Percentiles rank a stretch among this genome's conserved stretches.
phyloP scores from a whole-genome alignment of 1,284 basidiomycete genomes.

The Ceratobasidium sp. region DNA sequence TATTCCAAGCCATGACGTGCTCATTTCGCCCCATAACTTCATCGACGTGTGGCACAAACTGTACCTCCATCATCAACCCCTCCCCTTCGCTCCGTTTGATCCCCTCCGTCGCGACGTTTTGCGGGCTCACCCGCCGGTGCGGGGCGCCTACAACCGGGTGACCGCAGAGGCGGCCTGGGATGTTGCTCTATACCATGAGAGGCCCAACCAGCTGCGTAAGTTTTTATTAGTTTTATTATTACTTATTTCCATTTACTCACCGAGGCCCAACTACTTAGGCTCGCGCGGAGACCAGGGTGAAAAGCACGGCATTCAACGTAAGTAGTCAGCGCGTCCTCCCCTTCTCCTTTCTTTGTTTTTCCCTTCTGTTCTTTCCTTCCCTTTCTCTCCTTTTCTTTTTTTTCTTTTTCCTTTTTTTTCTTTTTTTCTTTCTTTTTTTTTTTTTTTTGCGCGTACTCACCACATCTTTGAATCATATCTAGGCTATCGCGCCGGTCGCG shows the following conservation, averaged over 20 bases:
- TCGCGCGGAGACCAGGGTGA: not conserved
- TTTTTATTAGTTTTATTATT: not conserved
- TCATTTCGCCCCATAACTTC: not conserved
- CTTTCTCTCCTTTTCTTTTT: too few species aligned
- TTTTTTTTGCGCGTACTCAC: not conserved
- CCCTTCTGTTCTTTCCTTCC: too few species aligned
- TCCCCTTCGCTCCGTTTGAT: slow-evolving; percentile 22
- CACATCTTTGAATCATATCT: not conserved
- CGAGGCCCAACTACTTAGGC: not conserved
- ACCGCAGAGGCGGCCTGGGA: slow-evolving; percentile 4
- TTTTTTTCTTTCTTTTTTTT: not conserved
- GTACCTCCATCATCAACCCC: slow-evolving; percentile 20
- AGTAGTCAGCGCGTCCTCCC: not conserved
- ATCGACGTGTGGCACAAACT: slow-evolving; percentile 19
- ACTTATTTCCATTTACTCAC: not conserved
- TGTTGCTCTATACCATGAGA: slow-evolving; percentile 1
- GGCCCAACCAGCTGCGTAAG: slow-evolving; percentile 2
- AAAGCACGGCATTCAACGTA: slow-evolving; percentile 9
- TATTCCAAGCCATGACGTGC: not conserved
- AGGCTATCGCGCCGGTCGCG: slow-evolving; percentile 37
- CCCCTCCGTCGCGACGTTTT: slow-evolving; percentile 12
- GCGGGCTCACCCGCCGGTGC: not conserved
- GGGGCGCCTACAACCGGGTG: not conserved
- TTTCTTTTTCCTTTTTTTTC: not conserved
- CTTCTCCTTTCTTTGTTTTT: not conserved